Base-by-base conservation (phyloP, 2,329 filamentous ascomycete species). In the Lecanoromycetidae sp. region DNA sequence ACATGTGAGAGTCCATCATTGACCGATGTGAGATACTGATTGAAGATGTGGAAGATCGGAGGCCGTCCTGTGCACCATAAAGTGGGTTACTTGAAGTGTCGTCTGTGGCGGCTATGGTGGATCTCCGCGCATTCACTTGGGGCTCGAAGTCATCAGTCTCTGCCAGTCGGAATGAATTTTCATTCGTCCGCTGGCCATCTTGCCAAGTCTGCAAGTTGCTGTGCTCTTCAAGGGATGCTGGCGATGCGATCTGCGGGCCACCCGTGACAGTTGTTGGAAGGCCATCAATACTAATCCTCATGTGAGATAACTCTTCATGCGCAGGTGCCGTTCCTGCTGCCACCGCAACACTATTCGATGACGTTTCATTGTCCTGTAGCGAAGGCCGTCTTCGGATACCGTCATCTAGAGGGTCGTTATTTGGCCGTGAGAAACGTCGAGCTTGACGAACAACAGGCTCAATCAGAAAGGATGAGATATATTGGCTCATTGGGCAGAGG, bases 401-500 rank as follows among this genome's bases (percentile, higher is more conserved):
- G 53, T 26, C 55, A 47, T 42, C 55, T 52, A 57, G 52, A 50
- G 54, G 51, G 44, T 57, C 53, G 47, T 51, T 43, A 47, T 48
- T 53, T 52, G 56, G 56, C 50, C 52, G 58, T 50, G 66, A 66
- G 50, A 64, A 61, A 50, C 62, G 65, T 51, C 63, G 61, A 53
- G 65, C 63, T 59, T 64, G 62, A 53, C 65, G 65, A 52, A 68
- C 56, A 53, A 66, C 63, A 40, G 65, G 61, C 55, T 69, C 66
- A 50, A 66, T 63, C 39, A 70, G 56, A 48, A 66, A 61, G 33
- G 67, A 67, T 25, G 60, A 60, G 43, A 69, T 60, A 41, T 66
- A 65, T 55, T 63, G 61, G 58, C 61, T 69, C 67, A 71, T 71
- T 61, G 57, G 46, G n/a, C n/a, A n/a, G n/a, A n/a, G n/a, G n/a